phyloP scores from a whole-genome alignment of 192 early-diverging fungal genomes.

The Backusella australiensis region DNA sequence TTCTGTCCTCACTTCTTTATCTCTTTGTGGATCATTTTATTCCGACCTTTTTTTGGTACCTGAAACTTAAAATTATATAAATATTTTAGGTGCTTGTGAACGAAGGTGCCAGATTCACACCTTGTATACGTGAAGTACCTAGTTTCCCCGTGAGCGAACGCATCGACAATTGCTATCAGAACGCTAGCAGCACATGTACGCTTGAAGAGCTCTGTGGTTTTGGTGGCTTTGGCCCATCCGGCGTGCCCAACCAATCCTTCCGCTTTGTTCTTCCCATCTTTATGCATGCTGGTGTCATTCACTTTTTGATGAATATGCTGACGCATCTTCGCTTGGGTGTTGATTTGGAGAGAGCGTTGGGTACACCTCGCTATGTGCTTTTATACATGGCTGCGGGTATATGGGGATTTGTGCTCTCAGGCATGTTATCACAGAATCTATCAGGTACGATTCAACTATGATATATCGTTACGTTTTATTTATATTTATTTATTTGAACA shows the following conservation, averaged over 20 bases:
- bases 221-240: constrained; percentile 44
- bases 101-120: constrained; percentile 78
- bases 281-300: constrained; percentile 78
- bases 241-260: constrained; percentile 70
- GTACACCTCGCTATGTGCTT: constrained; percentile 62
- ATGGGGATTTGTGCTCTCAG: constrained; percentile 77
- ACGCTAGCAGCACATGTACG: constrained; percentile 37
- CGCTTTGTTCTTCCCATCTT: constrained; percentile 79
- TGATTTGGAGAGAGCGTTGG: constrained; percentile 75
- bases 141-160: constrained; percentile 19
- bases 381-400: constrained; percentile 70
- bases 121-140: constrained; percentile 68
- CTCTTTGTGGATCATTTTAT: not conserved
- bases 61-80: not conserved
- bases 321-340: constrained; percentile 71
- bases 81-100: constrained; percentile 53
- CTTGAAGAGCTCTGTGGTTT: constrained; percentile 62
- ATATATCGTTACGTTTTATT: too few relatives aligned
- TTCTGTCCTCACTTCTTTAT: not conserved
- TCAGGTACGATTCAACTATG: constrained; percentile 32
- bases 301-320: constrained; percentile 71
- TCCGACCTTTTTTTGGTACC: not conserved
- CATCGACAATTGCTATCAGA: constrained; percentile 18
- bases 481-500: not conserved
- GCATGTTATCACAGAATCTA: constrained; percentile 49